phyloP scores from a whole-genome alignment of 306 rosid genomes.

The Prunus padus region DNA sequence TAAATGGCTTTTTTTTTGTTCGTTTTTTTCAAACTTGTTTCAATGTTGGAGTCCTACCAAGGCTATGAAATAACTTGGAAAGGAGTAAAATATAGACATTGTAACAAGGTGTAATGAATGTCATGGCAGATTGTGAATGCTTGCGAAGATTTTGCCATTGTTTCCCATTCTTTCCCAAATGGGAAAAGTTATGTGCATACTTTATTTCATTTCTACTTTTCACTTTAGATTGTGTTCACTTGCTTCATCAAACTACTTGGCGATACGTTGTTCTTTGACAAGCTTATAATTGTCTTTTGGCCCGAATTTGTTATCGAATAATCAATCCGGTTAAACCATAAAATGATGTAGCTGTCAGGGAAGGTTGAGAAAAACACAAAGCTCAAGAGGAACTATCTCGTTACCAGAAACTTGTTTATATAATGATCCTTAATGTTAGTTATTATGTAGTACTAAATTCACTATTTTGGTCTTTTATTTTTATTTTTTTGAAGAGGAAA shows the following conservation, averaged over 20 bases:
- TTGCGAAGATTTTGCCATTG: background rate
- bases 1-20: slow-evolving; percentile 19
- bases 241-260: background rate
- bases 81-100: slow-evolving; percentile 18
- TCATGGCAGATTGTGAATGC: slow-evolving; percentile 5
- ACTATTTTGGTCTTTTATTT: background rate
- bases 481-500: too few relatives aligned
- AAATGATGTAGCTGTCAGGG: background rate
- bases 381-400: too few relatives aligned
- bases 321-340: background rate
- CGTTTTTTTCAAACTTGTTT: slow-evolving; percentile 7
- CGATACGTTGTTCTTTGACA: background rate
- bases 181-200: background rate
- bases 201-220: background rate
- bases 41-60: slow-evolving; percentile 17
- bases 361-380: background rate
- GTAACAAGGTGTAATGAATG: slow-evolving; percentile 11
- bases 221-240: background rate
- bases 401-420: too few relatives aligned
- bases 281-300: background rate
- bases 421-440: too few relatives aligned
- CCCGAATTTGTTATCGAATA: background rate
- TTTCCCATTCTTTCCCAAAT: background rate
- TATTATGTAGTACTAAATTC: background rate
- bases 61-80: slow-evolving; percentile 14